A percentile compares a stretch with the other conserved stretches of the same genome.
Conservation (phyloP, 2,329 filamentous ascomycete genomes). For the Nothophoma quercina region DNA sequence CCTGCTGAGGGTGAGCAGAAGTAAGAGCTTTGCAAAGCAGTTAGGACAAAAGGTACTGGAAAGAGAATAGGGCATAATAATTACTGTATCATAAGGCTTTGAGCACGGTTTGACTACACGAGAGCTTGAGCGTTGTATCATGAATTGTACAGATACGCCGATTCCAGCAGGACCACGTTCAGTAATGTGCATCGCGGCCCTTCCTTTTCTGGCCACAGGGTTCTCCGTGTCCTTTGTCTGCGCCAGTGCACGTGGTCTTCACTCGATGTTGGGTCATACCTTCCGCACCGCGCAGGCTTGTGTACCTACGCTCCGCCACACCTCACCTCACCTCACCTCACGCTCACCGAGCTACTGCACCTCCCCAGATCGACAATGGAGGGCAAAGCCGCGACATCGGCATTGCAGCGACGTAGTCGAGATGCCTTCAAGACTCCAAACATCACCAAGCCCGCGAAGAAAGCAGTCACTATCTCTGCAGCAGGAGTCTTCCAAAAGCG, state of each 20-base stretch:
- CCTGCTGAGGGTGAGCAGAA: slow-evolving; percentile 49
- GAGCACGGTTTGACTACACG: background rate
- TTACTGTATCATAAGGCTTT: slow-evolving; percentile 10
- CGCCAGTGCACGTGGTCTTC: background rate
- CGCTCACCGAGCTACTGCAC: background rate
- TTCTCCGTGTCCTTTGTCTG: background rate
- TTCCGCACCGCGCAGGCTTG: background rate
- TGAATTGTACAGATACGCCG: slow-evolving; percentile 2
- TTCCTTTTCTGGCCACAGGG: too few relatives aligned
- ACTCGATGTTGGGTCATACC: background rate
- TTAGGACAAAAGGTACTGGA: too few relatives aligned
- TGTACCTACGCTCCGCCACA: background rate
- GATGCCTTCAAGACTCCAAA: background rate
- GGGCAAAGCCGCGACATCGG: background rate
- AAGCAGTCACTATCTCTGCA: slow-evolving; percentile 27
- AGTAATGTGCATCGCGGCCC: too few relatives aligned
- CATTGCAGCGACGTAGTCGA: background rate
- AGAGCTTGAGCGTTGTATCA: background rate
- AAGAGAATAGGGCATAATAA: background rate
- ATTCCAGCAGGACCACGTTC: too few relatives aligned
- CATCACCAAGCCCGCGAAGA: background rate
- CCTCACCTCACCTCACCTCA: slow-evolving; percentile 2
- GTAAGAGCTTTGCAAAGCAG: too few relatives aligned
- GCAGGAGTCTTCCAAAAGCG: slow-evolving; percentile 34
- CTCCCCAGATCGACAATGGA: background rate